A percentile compares a stretch with the other conserved stretches of the same genome.
phyloP scores from a whole-genome alignment of 208 protist species.

The Wallacemonas sp. region DNA sequence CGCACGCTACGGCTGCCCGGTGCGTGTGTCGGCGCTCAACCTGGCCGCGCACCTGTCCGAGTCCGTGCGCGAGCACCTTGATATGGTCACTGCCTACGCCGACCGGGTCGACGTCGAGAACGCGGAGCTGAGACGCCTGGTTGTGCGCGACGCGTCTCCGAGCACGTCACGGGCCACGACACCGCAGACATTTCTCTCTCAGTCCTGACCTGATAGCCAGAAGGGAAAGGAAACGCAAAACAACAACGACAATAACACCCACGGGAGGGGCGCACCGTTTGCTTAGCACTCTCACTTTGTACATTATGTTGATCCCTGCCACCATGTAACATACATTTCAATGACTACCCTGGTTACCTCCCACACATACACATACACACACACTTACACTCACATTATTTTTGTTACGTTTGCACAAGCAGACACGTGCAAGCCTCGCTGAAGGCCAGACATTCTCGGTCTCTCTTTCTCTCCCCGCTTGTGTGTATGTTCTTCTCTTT shows the following conservation, averaged over 20 bases:
- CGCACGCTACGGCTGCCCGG: conserved; percentile 63
- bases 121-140: conserved; percentile 57
- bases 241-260: conserved; percentile 1
- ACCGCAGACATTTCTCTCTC: conserved; percentile 3
- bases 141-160: conserved; percentile 27
- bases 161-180: conserved; percentile 1
- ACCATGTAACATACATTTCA: too few species aligned
- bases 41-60: conserved; percentile 51
- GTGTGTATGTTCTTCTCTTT: too few species aligned
- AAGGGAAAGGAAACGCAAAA: too few species aligned
- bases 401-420: too few species aligned
- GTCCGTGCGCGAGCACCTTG: conserved; percentile 58
- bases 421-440: too few species aligned
- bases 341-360: too few species aligned
- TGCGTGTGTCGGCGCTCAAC: conserved; percentile 43
- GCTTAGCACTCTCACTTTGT: too few species aligned
- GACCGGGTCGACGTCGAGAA: conserved; percentile 73
- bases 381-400: too few species aligned
- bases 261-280: conserved; percentile 19
- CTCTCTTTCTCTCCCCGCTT: too few species aligned
- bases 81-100: conserved; percentile 69
- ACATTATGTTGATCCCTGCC: too few species aligned
- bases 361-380: too few species aligned
- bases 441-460: too few species aligned
- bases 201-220: not conserved